Evolutionary conservation across 225 moss, liverwort and hornwort genomes (phyloP).

Genomic region (Climacium dendroides): DNA sequence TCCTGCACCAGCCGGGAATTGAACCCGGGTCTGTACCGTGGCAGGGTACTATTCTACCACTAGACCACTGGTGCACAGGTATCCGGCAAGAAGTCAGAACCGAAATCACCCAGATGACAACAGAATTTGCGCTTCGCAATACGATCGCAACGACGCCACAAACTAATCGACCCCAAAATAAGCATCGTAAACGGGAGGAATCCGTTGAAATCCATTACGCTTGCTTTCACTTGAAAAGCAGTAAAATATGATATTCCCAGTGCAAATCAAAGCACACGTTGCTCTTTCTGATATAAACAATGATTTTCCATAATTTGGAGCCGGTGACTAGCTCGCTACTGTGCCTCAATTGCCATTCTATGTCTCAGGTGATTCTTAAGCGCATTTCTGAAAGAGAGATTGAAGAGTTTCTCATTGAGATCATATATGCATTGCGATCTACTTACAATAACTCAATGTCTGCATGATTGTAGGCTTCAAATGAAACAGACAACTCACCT

Average conservation of each 20-base stretch:
- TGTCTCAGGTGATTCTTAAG: not conserved
- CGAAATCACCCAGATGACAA: conserved; percentile 8
- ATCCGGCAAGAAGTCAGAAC: not conserved
- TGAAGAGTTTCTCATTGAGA: not conserved
- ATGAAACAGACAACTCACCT: not conserved
- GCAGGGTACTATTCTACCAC: conserved; percentile 10
- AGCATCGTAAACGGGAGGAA: not conserved
- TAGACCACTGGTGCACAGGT: not conserved
- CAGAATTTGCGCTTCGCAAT: conserved; percentile 2
- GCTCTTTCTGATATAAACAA: not conserved
- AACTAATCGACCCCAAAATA: accelerated
- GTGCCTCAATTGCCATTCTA: not conserved
- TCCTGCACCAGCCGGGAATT: not conserved
- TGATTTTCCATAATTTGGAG: not conserved
- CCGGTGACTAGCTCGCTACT: not conserved
- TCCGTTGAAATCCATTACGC: not conserved
- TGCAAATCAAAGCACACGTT: not conserved
- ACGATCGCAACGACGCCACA: not conserved
- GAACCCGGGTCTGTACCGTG: conserved; percentile 24
- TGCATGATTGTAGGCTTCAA: not conserved
- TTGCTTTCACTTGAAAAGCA: not conserved
- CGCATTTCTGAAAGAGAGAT: not conserved
- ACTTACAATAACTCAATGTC: not conserved
- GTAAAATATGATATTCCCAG: not conserved
- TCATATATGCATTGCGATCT: not conserved